Conservation (phyloP, 2,329 filamentous ascomycete species). For the Madurella fahalii region DNA sequence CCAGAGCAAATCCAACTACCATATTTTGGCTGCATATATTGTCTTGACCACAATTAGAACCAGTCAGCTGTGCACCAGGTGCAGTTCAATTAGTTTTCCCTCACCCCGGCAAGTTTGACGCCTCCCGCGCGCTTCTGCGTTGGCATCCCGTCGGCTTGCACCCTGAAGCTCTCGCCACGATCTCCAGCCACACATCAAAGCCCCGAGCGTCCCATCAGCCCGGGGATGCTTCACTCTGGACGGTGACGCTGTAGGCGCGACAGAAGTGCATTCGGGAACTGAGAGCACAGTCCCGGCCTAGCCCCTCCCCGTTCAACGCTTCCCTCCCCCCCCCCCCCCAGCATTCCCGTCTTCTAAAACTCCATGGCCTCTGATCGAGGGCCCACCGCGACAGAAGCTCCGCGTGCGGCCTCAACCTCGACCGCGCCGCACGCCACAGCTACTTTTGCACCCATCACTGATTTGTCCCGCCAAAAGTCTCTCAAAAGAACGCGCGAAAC, state of each 20-base stretch:
- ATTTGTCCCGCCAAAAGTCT: slow-evolving; percentile 36
- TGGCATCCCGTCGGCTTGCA: slow-evolving; percentile 5
- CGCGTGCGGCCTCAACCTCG: slow-evolving; percentile 35
- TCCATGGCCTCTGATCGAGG: slow-evolving; percentile 53
- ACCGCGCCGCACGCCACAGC: slow-evolving; percentile 33
- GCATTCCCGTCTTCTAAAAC: slow-evolving; percentile 11
- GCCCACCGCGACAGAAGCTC: slow-evolving; percentile 49
- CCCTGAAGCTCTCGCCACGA: slow-evolving; percentile 32
- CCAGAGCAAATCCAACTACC: neutral
- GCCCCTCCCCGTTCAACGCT: neutral
- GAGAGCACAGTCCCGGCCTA: slow-evolving; percentile 14
- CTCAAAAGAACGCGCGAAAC: slow-evolving; percentile 48
- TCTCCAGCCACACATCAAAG: slow-evolving; percentile 34
- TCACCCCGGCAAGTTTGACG: neutral
- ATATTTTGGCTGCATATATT: neutral
- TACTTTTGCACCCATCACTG: slow-evolving; percentile 37
- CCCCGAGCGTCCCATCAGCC: slow-evolving; percentile 21
- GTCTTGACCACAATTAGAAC: neutral
- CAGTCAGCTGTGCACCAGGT: neutral
- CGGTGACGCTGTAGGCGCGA: slow-evolving; percentile 21
- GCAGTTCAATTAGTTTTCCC: slow-evolving; percentile 5
- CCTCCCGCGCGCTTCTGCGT: slow-evolving; percentile 5
- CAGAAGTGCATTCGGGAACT: slow-evolving; percentile 3
- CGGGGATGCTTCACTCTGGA: slow-evolving; percentile 25
- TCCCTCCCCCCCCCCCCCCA: neutral